phyloP scores from a whole-genome alignment of 768 basidiomycete species.

The Butyriboletus loyo region DNA sequence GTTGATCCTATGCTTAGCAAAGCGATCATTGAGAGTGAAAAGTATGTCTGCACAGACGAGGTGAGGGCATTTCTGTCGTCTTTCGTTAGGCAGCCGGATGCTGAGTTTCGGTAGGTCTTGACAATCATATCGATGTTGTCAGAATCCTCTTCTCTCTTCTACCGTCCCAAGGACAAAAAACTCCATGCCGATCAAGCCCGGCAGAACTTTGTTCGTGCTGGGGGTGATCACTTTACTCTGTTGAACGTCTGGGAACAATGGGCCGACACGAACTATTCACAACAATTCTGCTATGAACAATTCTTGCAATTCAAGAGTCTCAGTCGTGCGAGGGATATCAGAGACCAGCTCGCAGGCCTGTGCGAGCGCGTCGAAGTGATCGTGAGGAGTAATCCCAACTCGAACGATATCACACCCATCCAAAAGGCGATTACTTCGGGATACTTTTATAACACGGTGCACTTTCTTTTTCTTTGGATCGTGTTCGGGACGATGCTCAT shows the following conservation, averaged over 20 bases:
- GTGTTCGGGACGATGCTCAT: not conserved
- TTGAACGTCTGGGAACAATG: constrained; percentile 99
- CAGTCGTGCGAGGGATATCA: constrained; percentile 91
- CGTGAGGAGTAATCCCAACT: constrained; percentile 81
- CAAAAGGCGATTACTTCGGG: constrained; percentile 96
- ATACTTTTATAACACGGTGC: constrained; percentile 92
- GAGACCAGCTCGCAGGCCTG: constrained; percentile 90
- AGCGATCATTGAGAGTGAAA: constrained; percentile 92
- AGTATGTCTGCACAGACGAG: constrained; percentile 94
- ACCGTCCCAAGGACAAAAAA: constrained; percentile 98
- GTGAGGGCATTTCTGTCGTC: constrained; percentile 39
- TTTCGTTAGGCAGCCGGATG: not conserved
- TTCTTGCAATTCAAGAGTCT: constrained; percentile 95
- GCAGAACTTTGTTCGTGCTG: constrained; percentile 92
- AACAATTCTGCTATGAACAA: constrained; percentile 95
- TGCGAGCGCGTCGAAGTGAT: constrained; percentile 98
- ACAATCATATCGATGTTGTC: constrained; percentile 98
- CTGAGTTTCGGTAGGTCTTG: constrained; percentile 56
- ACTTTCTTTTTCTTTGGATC: constrained; percentile 23
- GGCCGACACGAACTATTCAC: constrained; percentile 96
- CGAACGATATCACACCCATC: constrained; percentile 87
- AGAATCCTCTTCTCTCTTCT: constrained; percentile 93
- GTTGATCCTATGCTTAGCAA: constrained; percentile 98
- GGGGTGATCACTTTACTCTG: constrained; percentile 97
- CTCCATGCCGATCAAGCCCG: constrained; percentile 96